Conservation (phyloP, 2,329 filamentous ascomycete genomes). For the Stromatinia cepivora region DNA sequence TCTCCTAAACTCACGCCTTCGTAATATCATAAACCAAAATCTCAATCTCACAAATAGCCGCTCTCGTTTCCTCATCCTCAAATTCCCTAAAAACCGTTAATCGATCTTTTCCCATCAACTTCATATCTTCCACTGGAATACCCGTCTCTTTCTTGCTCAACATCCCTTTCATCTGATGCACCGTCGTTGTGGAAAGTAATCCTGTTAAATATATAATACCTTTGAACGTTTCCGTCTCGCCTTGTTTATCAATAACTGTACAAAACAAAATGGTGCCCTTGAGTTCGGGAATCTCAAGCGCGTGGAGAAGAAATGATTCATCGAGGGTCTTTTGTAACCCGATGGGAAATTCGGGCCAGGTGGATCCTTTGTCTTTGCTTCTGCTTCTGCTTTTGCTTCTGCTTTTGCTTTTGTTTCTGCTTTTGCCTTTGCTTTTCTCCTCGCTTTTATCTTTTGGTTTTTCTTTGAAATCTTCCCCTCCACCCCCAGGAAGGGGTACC, state of each 20-base stretch:
- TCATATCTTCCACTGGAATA: background rate
- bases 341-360: background rate
- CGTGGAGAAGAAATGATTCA: background rate
- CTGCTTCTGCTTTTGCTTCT: background rate
- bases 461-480: background rate
- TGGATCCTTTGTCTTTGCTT: background rate
- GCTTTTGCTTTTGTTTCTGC: background rate
- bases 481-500: background rate
- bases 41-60: background rate
- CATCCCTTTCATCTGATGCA: background rate
- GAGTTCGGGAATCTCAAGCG: background rate
- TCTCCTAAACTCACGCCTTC: background rate
- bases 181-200: background rate
- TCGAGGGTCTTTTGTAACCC: background rate
- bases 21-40: background rate
- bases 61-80: slow-evolving; percentile 2
- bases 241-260: background rate
- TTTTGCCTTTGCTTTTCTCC: no score
- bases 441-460: no score
- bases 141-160: background rate
- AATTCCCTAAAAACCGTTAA: background rate
- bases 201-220: background rate
- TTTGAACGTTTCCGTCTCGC: background rate
- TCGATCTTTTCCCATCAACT: background rate
- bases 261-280: background rate